phyloP scores from a whole-genome alignment of 2,329 filamentous ascomycete genomes.

The Calonectria henricotiae region DNA sequence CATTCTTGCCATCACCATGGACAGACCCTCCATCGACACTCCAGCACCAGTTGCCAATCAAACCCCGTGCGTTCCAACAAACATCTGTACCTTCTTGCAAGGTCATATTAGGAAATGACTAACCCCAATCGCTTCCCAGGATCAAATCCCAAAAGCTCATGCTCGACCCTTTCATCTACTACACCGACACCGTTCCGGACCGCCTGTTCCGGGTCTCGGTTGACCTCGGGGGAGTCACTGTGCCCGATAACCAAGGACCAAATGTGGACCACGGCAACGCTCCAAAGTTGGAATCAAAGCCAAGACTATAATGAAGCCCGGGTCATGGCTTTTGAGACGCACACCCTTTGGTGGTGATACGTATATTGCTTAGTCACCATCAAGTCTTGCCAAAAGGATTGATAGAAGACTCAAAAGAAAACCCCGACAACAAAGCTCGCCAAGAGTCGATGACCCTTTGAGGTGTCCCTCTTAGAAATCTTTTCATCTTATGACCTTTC shows the following conservation, averaged over 20 bases:
- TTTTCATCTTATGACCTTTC: background rate
- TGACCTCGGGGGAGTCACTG: too few species aligned
- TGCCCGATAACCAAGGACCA: too few species aligned
- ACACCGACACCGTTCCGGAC: slow-evolving; percentile 35
- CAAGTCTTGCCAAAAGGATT: background rate
- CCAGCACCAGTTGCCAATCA: background rate
- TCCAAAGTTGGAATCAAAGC: background rate
- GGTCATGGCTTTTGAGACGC: background rate
- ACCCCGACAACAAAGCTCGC: background rate
- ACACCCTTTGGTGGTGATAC: background rate
- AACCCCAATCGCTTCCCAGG: background rate
- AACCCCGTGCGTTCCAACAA: background rate
- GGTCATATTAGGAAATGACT: background rate
- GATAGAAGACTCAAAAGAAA: background rate
- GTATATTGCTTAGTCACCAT: background rate
- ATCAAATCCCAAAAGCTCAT: background rate
- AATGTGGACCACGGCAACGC: too few species aligned
- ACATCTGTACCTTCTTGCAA: background rate
- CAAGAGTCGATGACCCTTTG: background rate
- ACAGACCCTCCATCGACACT: background rate
- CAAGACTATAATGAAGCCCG: background rate
- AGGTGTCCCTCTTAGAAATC: background rate
- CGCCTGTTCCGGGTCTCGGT: slow-evolving; percentile 7
- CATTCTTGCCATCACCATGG: background rate
- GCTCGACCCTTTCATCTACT: slow-evolving; percentile 33